Base-by-base conservation (phyloP, 2,329 filamentous ascomycete genomes). In the Sclerotiophoma versabilis region DNA sequence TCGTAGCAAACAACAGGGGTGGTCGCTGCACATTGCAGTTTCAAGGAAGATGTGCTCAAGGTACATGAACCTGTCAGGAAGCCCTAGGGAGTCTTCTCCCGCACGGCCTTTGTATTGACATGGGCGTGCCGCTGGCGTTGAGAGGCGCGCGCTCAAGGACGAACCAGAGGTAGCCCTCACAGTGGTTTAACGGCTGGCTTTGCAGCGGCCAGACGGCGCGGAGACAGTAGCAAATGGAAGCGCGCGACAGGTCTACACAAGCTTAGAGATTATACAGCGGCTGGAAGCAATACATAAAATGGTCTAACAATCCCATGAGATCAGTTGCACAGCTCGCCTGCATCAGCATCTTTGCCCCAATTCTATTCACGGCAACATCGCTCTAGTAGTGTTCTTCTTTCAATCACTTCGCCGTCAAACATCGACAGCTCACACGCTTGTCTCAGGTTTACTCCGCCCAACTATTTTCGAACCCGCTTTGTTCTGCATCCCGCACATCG, bases 241-340 rank as follows among this genome's bases (percentile, higher is more conserved):
- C 72, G 72, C 72, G 72, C 72, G 72, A 72, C 66, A 66, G 65
- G 54, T 58, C 51, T 26, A 58, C 46, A 33, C 63, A 65, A 65
- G 54, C 58, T 60, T 59, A 65, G 53, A 63, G 53, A 60, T 64
- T 60, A 59, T 50, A 65, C 68, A 72, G 71, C 71, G 71, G 69
- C 59, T 75, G 69, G 64, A 63, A 58, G 55, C 65, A 64, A 59
- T 63, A 66, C 64, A 74, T 73, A 74, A 71, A 72, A 62, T 67
- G 64, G 45, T 44, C 51, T 60, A 57, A 43, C 45, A 49, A 60
- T 63, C 65, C 64, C 64, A 63, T 64, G 59, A 67, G 65, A 59
- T 56, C 60, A 65, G 54, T 55, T 62, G 59, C 60, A 63, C 57
- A 46, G 49, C 55, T 59, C 53, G 57, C 56, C 52, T 60, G 60